phyloP scores from a whole-genome alignment of 164 flowering plant species.

The Berberis thunbergii region DNA sequence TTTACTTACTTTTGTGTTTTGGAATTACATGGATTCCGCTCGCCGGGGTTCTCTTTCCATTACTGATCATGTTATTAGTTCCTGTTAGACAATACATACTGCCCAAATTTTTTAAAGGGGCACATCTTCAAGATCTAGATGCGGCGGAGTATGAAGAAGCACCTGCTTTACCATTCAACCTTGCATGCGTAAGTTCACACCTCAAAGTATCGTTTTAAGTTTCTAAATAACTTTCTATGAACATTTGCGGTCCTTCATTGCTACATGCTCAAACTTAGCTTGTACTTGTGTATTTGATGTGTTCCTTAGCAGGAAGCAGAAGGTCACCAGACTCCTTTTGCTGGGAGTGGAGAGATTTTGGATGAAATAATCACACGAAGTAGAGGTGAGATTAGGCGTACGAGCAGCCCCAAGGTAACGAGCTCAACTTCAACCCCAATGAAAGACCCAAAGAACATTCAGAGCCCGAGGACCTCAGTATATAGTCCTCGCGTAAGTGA shows the following conservation, averaged over 20 bases:
- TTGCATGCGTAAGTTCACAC: slow-evolving; percentile 38
- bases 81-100: slow-evolving; percentile 88
- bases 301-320: slow-evolving; percentile 38
- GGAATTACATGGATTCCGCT: slow-evolving; percentile 97
- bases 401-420: slow-evolving; percentile 67
- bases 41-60: slow-evolving; percentile 91
- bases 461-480: slow-evolving; percentile 48
- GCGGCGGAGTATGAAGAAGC: slow-evolving; percentile 97
- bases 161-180: slow-evolving; percentile 74
- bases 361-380: slow-evolving; percentile 86
- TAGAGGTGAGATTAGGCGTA: slow-evolving; percentile 76
- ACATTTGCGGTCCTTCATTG: background rate
- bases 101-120: slow-evolving; percentile 93
- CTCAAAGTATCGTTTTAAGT: background rate
- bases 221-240: background rate
- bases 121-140: slow-evolving; percentile 91
- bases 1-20: slow-evolving; percentile 69
- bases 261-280: background rate
- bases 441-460: slow-evolving; percentile 35
- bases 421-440: slow-evolving; percentile 75
- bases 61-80: slow-evolving; percentile 95
- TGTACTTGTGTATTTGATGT: background rate
- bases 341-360: slow-evolving; percentile 65
- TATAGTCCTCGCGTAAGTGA: slow-evolving; percentile 67
- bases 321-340: slow-evolving; percentile 20